Conservation (phyloP, 2,329 filamentous ascomycete species). For the Beauveria sp. region DNA sequence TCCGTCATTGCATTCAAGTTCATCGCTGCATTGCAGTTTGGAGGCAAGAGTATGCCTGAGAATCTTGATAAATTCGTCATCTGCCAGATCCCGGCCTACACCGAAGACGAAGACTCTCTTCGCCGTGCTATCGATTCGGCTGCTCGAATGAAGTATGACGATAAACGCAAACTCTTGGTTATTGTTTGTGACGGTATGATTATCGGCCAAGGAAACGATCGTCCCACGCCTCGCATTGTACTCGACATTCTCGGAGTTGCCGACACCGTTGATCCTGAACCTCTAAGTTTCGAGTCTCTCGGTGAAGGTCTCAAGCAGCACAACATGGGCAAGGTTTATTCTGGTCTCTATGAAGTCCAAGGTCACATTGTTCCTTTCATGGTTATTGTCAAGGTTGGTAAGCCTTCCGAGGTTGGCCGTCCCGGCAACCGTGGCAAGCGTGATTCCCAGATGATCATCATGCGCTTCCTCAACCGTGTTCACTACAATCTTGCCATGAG, state of each 20-base stretch:
- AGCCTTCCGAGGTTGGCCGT: constrained; percentile 92
- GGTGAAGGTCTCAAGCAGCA: constrained; percentile 96
- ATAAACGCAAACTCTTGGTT: constrained; percentile 92
- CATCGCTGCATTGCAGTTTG: constrained; percentile 89
- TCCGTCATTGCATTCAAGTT: constrained; percentile 92
- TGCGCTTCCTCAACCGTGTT: constrained; percentile 98
- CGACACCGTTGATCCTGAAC: constrained; percentile 88
- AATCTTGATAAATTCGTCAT: constrained; percentile 98
- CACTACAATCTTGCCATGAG: constrained; percentile 97
- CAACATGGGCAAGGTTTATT: constrained; percentile 99
- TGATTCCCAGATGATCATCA: constrained; percentile 96
- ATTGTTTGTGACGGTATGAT: constrained; percentile 98
- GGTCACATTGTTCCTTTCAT: constrained; percentile 97
- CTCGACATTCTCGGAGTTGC: constrained; percentile 94
- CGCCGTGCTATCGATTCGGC: constrained; percentile 95
- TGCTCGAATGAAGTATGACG: constrained; percentile 91
- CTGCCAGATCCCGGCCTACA: constrained; percentile 95
- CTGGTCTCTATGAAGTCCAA: constrained; percentile 93
- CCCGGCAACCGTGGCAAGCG: constrained; percentile 97
- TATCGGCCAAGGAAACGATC: constrained; percentile 95
- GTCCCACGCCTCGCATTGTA: constrained; percentile 90
- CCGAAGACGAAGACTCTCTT: constrained; percentile 94
- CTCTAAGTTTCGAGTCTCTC: constrained; percentile 91
- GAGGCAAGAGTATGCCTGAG: constrained; percentile 83
- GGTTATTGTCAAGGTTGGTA: constrained; percentile 94